phyloP scores from a whole-genome alignment of 2,329 filamentous ascomycete genomes.

The Aspergillus fijiensis region DNA sequence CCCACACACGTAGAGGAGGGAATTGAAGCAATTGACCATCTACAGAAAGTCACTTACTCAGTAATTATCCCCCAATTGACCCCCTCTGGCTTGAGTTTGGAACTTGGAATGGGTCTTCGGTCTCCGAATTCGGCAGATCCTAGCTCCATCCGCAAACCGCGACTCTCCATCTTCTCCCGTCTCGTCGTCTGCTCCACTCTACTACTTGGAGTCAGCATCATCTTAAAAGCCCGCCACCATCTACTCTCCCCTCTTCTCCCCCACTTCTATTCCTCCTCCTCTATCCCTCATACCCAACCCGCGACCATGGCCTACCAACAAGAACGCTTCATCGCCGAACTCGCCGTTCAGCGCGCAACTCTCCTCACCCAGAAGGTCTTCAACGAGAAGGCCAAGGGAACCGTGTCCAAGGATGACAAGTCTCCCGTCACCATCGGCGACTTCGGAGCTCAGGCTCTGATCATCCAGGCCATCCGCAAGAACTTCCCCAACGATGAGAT shows the following conservation, averaged over 20 bases:
- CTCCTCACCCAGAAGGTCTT: slow-evolving; percentile 76
- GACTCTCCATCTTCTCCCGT: slow-evolving; percentile 29
- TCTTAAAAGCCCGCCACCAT: slow-evolving; percentile 41
- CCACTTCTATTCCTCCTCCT: slow-evolving; percentile 24
- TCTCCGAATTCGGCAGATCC: slow-evolving; percentile 22
- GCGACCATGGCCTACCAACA: slow-evolving; percentile 61
- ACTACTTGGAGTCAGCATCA: slow-evolving; percentile 45
- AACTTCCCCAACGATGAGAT: slow-evolving; percentile 90
- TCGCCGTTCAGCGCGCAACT: slow-evolving; percentile 81
- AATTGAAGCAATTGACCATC: no score
- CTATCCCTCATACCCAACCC: slow-evolving; percentile 22
- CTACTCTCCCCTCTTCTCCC: slow-evolving; percentile 39
- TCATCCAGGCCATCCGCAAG: slow-evolving; percentile 84
- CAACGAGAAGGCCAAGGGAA: slow-evolving; percentile 89
- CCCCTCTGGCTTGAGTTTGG: slow-evolving; percentile 1
- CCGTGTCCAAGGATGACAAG: slow-evolving; percentile 89
- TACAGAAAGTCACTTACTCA: no score
- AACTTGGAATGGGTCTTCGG: slow-evolving; percentile 21
- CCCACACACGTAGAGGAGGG: no score
- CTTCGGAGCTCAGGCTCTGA: slow-evolving; percentile 94
- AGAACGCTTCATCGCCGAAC: slow-evolving; percentile 79
- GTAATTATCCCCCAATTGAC: no score
- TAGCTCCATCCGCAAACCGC: slow-evolving; percentile 21
- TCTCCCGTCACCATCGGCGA: slow-evolving; percentile 97
- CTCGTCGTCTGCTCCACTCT: slow-evolving; percentile 38